These are phyloP conservation scores for Cryptosporidium xiaoi DNA, from an alignment of 169 alveolate species.

Conservation along the genomic window DNA sequence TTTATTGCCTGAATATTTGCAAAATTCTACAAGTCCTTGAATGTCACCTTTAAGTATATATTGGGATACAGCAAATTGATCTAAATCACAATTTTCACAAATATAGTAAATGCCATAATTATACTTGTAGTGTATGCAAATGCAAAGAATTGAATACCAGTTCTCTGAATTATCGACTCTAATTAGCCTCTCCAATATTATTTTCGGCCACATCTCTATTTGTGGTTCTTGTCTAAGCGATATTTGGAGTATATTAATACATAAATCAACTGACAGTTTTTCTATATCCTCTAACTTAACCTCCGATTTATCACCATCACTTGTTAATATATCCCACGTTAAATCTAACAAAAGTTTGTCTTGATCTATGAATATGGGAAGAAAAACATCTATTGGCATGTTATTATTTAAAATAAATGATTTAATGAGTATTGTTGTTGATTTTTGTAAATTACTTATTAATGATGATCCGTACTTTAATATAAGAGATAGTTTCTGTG, in stretches of 20 bases:
- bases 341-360: constrained; percentile 37
- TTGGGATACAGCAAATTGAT: constrained; percentile 59
- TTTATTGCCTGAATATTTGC: constrained; percentile 48
- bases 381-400: constrained; percentile 69
- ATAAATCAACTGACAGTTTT: constrained; percentile 32
- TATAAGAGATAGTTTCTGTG: constrained; percentile 42
- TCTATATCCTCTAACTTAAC: constrained; percentile 43
- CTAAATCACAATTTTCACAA: constrained; percentile 22
- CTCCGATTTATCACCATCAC: constrained; percentile 23
- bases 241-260: constrained; percentile 49
- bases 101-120: constrained; percentile 44
- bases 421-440: constrained; percentile 51
- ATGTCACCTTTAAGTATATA: constrained; percentile 29
- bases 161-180: constrained; percentile 56
- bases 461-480: constrained; percentile 54
- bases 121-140: constrained; percentile 46
- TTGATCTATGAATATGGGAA: constrained; percentile 68
- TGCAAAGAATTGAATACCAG: constrained; percentile 68
- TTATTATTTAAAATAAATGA: constrained; percentile 21
- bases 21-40: constrained; percentile 55
- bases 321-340: constrained; percentile 52
- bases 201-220: constrained; percentile 42
- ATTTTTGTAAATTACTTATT: constrained; percentile 52
- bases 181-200: constrained; percentile 37
- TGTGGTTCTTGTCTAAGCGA: constrained; percentile 46